Percentiles rank a stretch among this genome's conserved stretches.
phyloP scores from a whole-genome alignment of 1,284 basidiomycete genomes.

The Rhodotorula mucilaginosa region DNA sequence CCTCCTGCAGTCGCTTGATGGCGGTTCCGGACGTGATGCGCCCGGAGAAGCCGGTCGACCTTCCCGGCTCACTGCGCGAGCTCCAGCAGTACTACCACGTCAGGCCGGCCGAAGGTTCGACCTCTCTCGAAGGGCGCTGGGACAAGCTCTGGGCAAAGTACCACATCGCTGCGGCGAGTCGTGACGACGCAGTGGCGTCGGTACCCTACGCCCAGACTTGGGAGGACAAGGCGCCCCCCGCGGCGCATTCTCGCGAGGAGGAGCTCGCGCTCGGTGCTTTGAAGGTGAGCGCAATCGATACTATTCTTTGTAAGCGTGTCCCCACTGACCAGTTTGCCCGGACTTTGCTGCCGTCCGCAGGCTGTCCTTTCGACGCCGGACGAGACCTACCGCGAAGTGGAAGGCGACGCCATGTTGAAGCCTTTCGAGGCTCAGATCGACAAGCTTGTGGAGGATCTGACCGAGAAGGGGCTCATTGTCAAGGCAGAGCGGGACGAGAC shows the following conservation, averaged over 20 bases:
- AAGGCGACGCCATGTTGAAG: slow-evolving; percentile 60
- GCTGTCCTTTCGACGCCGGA: slow-evolving; percentile 71
- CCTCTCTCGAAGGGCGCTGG: slow-evolving; percentile 5
- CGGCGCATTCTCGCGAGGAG: not conserved
- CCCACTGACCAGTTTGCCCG: not conserved
- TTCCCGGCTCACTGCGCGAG: slow-evolving; percentile 57
- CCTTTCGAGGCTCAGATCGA: slow-evolving; percentile 56
- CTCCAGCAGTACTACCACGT: slow-evolving; percentile 58
- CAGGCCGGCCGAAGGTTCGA: slow-evolving; percentile 46
- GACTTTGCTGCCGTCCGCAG: slow-evolving; percentile 49
- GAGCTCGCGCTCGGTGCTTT: slow-evolving; percentile 3
- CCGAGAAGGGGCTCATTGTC: slow-evolving; percentile 45
- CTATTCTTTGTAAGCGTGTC: not conserved
- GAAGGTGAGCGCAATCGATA: slow-evolving; percentile 15
- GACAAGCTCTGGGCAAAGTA: slow-evolving; percentile 1
- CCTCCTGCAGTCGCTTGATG: slow-evolving; percentile 41
- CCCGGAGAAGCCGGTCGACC: slow-evolving; percentile 44
- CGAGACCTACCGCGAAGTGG: slow-evolving; percentile 62
- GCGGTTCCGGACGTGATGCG: slow-evolving; percentile 54
- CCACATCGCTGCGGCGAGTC: slow-evolving; percentile 45
- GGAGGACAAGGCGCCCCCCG: not conserved
- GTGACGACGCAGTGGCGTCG: slow-evolving; percentile 60
- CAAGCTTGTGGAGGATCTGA: slow-evolving; percentile 48
- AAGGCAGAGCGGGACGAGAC: slow-evolving; percentile 41
- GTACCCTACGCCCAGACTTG: slow-evolving; percentile 57